These are phyloP conservation scores for Pichia cephalocereana DNA, from an alignment of 805 yeast genomes.

Conservation along the genomic window DNA sequence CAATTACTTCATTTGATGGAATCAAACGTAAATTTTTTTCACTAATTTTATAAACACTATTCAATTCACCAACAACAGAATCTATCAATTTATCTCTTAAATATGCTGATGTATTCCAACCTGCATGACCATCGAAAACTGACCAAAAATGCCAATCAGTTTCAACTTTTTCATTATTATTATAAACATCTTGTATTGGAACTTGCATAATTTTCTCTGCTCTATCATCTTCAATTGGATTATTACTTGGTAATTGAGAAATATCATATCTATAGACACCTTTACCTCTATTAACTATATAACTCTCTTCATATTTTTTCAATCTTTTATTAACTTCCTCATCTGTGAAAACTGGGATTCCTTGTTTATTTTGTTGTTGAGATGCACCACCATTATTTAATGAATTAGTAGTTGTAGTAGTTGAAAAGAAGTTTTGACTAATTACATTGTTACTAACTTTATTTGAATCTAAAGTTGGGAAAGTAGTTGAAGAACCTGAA, in stretches of 20 bases:
- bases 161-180: constrained; percentile 34
- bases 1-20: constrained; percentile 65
- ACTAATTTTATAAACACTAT: constrained; percentile 51
- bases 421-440: constrained; percentile 26
- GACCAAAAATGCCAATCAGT: constrained; percentile 93
- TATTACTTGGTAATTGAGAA: constrained; percentile 81
- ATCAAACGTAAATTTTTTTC: constrained; percentile 42
- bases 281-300: constrained; percentile 68
- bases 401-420: constrained; percentile 29
- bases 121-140: constrained; percentile 94
- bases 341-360: constrained; percentile 48
- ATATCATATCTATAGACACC: constrained; percentile 87
- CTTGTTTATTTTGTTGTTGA: constrained; percentile 36
- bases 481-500: constrained; percentile 29
- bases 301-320: constrained; percentile 72
- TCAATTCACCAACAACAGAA: constrained; percentile 68
- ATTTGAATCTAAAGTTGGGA: not conserved
- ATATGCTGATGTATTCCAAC: constrained; percentile 87
- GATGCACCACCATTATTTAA: constrained; percentile 34
- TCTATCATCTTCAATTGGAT: constrained; percentile 91
- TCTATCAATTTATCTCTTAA: constrained; percentile 71
- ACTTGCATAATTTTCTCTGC: constrained; percentile 73
- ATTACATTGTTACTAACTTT: not conserved
- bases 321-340: constrained; percentile 64
- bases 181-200: constrained; percentile 54